Evolutionary conservation across 192 early-diverging fungal genomes (phyloP).

Genomic region (Entophlyctis helioformis): DNA sequence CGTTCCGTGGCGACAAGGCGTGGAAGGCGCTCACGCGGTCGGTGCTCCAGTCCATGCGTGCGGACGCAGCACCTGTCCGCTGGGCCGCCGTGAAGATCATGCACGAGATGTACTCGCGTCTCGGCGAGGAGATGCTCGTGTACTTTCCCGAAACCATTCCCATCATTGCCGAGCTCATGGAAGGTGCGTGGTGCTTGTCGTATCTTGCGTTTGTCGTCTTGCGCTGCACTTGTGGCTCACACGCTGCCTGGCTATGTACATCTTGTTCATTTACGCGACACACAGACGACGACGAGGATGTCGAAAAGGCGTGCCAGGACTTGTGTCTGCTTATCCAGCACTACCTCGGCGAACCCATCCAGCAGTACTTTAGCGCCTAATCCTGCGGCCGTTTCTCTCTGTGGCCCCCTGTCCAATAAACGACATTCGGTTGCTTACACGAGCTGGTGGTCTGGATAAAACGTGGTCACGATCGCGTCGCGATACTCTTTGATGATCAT

Average conservation of each 20-base stretch:
- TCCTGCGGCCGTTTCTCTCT: no score
- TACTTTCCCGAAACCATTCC: conserved; percentile 92
- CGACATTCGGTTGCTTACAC: no score
- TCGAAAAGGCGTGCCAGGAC: conserved; percentile 71
- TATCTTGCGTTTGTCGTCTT: no score
- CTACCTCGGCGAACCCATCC: conserved; percentile 79
- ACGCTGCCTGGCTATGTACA: background rate
- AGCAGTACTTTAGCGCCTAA: conserved; percentile 58
- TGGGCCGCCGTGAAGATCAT: conserved; percentile 56
- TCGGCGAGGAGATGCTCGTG: conserved; percentile 90
- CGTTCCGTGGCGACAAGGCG: conserved; percentile 59
- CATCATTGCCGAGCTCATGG: conserved; percentile 87
- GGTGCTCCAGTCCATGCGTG: conserved; percentile 66
- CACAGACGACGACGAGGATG: conserved; percentile 63
- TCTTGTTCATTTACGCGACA: background rate
- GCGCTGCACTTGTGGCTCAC: no score
- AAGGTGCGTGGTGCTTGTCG: conserved; percentile 49
- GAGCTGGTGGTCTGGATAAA: conserved; percentile 1
- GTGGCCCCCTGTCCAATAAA: no score
- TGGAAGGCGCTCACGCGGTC: conserved; percentile 85
- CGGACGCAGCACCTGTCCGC: conserved; percentile 48
- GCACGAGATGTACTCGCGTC: conserved; percentile 68
- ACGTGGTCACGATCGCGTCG: conserved; percentile 14
- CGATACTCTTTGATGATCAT: conserved; percentile 23
- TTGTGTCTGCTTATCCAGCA: conserved; percentile 78